Base-by-base conservation (phyloP, 805 yeast species). In the Starmerella powellii region DNA sequence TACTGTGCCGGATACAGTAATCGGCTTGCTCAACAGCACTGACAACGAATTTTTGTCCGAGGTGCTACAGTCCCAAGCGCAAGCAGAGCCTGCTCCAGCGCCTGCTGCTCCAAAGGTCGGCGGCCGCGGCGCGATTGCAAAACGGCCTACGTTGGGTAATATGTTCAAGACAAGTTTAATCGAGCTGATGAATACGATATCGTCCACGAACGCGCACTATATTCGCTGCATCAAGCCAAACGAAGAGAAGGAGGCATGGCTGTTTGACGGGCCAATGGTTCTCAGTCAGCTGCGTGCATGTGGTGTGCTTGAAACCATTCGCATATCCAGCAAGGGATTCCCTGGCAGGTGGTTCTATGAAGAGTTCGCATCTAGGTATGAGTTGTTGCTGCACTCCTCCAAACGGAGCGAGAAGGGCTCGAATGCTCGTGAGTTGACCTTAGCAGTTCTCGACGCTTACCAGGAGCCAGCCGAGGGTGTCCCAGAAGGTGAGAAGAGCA, bases 201-300 rank as follows among this genome's bases (percentile, higher is more conserved):
- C 88, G 60, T 81, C 95, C 1, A 88, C 97, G 2, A 88, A 91
- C 61, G 98, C 80, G 30, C 98, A 88, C 62, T 88, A 88, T 58
- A 88, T 88, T 59, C 80, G 98, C 60, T 88, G 98, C 70, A 88
- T 91, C 59, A 88, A 88, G 63, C 97, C 98, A 5, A 88, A 88
- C 61, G 95, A 86, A 56, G 78, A 77, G 50, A 88, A 91, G 63
- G 79, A 76, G 47, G 95, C 97, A 2, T 88, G 98, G 97, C 80
- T 78, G 60, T 88, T 88, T 63, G 94, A 86, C 57, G 85, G 94
- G 13, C 72, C 86, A 33, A 87, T 88, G 96, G 97, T 88, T 12
- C 70, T 91, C 47, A 80, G 94, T 5, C 98, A 88, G 63, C 71
- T 88, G 49, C 75, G 98, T 60, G 98, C 98, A 5, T 88, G 98